phyloP scores from a whole-genome alignment of 805 yeast species.

The Suhomyces tanzawaensis region DNA sequence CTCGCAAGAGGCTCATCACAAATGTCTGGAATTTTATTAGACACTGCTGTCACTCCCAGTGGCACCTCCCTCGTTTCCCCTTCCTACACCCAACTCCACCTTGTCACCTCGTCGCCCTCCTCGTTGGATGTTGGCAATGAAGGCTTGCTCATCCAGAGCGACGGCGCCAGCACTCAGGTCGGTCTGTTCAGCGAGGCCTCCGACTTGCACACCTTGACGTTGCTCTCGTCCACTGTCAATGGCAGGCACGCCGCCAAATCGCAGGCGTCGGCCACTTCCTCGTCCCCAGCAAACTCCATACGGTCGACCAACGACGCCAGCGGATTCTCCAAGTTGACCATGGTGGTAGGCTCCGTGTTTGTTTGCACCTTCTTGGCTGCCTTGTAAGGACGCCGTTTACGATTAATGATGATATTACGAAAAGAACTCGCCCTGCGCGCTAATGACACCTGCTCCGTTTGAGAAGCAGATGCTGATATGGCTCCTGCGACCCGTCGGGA shows the following conservation, averaged over 20 bases:
- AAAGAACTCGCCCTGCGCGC: neutral
- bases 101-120: constrained; percentile 6
- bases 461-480: no score
- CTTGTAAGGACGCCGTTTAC: constrained; percentile 3
- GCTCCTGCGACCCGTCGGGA: no score
- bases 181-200: constrained; percentile 6
- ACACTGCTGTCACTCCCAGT: constrained; percentile 2
- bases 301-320: constrained; percentile 1
- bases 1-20: neutral
- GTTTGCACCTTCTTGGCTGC: constrained; percentile 8
- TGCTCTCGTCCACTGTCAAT: neutral
- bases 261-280: constrained; percentile 1
- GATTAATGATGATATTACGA: neutral
- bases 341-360: constrained; percentile 7
- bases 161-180: constrained; percentile 9
- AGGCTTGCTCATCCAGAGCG: constrained; percentile 4
- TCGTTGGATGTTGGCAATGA: neutral
- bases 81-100: constrained; percentile 8
- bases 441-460: neutral
- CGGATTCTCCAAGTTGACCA: constrained; percentile 6
- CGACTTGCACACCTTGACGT: constrained; percentile 10
- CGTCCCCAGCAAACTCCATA: constrained; percentile 4
- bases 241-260: constrained; percentile 1
- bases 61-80: constrained; percentile 7
- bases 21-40: constrained; percentile 10